A percentile compares a stretch with the other conserved stretches of the same genome.
Evolutionary conservation across 202 grass and related monocot species (phyloP).

Genomic region (Schoenoplectus triqueter): DNA sequence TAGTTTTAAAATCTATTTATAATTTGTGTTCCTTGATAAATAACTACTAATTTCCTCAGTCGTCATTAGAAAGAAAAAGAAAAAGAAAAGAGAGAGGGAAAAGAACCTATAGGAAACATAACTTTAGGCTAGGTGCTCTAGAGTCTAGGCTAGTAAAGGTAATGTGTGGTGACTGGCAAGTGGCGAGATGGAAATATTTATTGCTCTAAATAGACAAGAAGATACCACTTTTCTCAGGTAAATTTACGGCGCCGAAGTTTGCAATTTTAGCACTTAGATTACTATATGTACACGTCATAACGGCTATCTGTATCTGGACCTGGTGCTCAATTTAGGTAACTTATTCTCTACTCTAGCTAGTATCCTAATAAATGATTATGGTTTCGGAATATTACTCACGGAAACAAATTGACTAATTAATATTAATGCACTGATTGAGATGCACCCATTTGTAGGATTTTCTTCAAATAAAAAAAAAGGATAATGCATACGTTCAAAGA

Average conservation of each 20-base stretch:
- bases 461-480: too few relatives aligned
- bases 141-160: not conserved
- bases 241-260: not conserved
- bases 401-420: too few relatives aligned
- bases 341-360: not conserved
- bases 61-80: not conserved
- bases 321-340: constrained; percentile 10
- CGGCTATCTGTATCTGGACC: not conserved
- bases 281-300: not conserved
- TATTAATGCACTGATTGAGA: too few relatives aligned
- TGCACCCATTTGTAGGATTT: too few relatives aligned
- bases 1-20: not conserved
- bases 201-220: not conserved
- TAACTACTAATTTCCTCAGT: not conserved
- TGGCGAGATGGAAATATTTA: not conserved
- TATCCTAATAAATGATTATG: not conserved
- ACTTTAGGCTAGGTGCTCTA: not conserved
- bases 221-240: not conserved
- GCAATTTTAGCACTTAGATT: not conserved
- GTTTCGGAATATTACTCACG: too few relatives aligned
- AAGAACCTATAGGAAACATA: not conserved
- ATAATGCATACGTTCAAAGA: too few relatives aligned
- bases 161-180: not conserved
- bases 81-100: not conserved
- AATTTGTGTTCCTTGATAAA: not conserved